These are phyloP conservation scores for Anisodus acutangulus DNA, from an alignment of 257 asterid genomes.

Conservation along the genomic window DNA sequence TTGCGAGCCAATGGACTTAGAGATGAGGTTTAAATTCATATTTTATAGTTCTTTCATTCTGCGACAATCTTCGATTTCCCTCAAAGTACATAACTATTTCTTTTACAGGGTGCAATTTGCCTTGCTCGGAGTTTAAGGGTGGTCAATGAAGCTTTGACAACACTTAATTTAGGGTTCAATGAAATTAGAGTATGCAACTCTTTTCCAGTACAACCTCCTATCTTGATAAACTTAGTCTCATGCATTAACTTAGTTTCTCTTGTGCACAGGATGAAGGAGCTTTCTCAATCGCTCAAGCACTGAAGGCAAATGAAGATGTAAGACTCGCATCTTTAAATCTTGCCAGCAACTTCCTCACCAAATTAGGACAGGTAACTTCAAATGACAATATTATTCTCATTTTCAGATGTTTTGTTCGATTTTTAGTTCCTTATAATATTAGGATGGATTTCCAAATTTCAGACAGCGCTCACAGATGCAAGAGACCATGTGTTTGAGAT, in stretches of 20 bases:
- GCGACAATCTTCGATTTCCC: background rate
- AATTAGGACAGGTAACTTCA: constrained; percentile 77
- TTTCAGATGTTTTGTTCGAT: background rate
- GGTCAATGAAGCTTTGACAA: constrained; percentile 80
- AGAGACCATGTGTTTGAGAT: constrained; percentile 92
- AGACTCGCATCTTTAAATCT: constrained; percentile 75
- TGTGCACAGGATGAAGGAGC: constrained; percentile 86
- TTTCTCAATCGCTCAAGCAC: constrained; percentile 91
- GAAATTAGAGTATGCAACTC: constrained; percentile 76
- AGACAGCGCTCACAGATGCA: constrained; percentile 92
- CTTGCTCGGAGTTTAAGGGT: constrained; percentile 93
- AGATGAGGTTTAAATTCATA: constrained; percentile 67
- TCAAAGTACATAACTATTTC: constrained; percentile 12
- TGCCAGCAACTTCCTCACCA: constrained; percentile 87
- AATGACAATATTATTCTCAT: background rate
- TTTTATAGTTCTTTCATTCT: background rate
- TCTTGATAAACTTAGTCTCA: background rate
- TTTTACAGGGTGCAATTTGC: constrained; percentile 74
- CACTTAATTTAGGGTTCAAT: constrained; percentile 90
- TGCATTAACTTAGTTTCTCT: constrained; percentile 24
- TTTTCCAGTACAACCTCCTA: background rate
- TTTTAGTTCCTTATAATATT: background rate
- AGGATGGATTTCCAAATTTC: constrained; percentile 48
- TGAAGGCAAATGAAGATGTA: constrained; percentile 90
- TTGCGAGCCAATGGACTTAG: constrained; percentile 93